phyloP scores from a whole-genome alignment of 2,329 filamentous ascomycete genomes.

The Fusarium sulawesiense region DNA sequence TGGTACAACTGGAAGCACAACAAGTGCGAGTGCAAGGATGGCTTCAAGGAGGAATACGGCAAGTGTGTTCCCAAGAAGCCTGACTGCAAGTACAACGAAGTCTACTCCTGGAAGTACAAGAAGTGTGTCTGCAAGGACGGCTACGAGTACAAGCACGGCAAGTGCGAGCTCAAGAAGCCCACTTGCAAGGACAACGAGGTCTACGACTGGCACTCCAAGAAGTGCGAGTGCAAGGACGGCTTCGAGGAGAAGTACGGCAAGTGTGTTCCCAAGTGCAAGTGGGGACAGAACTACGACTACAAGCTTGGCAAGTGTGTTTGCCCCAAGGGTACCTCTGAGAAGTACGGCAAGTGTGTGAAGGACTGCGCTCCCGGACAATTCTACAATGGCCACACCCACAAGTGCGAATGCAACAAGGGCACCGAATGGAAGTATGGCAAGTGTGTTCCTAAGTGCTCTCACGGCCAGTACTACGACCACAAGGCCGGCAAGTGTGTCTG shows the following conservation, averaged over 20 bases:
- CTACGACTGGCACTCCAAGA: conserved; percentile 7
- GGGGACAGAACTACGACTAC: conserved; percentile 12
- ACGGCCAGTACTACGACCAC: conserved; percentile 15
- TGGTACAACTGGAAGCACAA: conserved; percentile 3
- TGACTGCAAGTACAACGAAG: conserved; percentile 12
- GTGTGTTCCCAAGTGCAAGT: conserved; percentile 20
- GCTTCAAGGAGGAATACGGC: conserved; percentile 24
- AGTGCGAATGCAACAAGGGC: conserved; percentile 18
- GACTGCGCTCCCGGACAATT: conserved; percentile 4
- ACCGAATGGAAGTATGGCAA: conserved; percentile 18
- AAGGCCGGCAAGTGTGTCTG: conserved; percentile 10
- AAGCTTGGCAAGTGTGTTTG: conserved; percentile 23
- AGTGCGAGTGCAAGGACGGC: conserved; percentile 25
- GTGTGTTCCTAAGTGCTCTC: not conserved
- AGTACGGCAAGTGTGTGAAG: conserved; percentile 22
- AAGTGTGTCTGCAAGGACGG: conserved; percentile 29
- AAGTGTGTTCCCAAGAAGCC: conserved; percentile 16
- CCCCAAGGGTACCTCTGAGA: not conserved
- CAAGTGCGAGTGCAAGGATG: conserved; percentile 28
- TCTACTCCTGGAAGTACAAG: not conserved
- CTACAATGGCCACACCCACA: not conserved
- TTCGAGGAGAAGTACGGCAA: conserved; percentile 27
- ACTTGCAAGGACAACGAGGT: conserved; percentile 14
- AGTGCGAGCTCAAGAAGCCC: conserved; percentile 17
- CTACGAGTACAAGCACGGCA: conserved; percentile 18